phyloP scores from a whole-genome alignment of 2,329 filamentous ascomycete species.

The Calonectria naviculata region DNA sequence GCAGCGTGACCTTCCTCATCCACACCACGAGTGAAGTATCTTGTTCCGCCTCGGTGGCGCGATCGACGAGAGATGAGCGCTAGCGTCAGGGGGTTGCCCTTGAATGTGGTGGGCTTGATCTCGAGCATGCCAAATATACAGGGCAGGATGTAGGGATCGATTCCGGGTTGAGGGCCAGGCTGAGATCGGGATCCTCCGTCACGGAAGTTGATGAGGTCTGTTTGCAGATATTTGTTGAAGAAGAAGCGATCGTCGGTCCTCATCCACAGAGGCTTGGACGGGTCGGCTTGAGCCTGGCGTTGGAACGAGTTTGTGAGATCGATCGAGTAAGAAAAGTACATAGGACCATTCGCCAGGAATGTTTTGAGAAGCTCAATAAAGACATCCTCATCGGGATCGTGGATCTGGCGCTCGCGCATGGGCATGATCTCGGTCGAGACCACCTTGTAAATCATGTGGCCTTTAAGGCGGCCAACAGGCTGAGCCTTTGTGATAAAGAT shows the following conservation, averaged over 20 bases:
- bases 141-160: conserved; percentile 93
- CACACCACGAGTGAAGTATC: conserved; percentile 94
- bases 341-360: conserved; percentile 84
- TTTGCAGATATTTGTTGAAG: conserved; percentile 95
- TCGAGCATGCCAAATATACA: conserved; percentile 97
- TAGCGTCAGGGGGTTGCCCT: conserved; percentile 85
- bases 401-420: conserved; percentile 89
- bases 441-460: conserved; percentile 96
- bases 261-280: conserved; percentile 84
- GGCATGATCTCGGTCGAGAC: conserved; percentile 92
- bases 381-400: conserved; percentile 93
- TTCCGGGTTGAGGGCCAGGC: conserved; percentile 76
- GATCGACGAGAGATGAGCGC: conserved; percentile 90
- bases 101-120: conserved; percentile 87
- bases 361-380: conserved; percentile 86
- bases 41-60: conserved; percentile 86
- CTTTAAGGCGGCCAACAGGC: conserved; percentile 90
- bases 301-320: conserved; percentile 98
- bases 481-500: conserved; percentile 96
- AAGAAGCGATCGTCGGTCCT: conserved; percentile 97
- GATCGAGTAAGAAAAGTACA: conserved; percentile 98
- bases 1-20: conserved; percentile 96
- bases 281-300: conserved; percentile 83
- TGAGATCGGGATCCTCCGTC: conserved; percentile 70
- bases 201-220: conserved; percentile 91